Evolutionary conservation across 768 basidiomycete species (phyloP).

Genomic region (Grammothele lineata): DNA sequence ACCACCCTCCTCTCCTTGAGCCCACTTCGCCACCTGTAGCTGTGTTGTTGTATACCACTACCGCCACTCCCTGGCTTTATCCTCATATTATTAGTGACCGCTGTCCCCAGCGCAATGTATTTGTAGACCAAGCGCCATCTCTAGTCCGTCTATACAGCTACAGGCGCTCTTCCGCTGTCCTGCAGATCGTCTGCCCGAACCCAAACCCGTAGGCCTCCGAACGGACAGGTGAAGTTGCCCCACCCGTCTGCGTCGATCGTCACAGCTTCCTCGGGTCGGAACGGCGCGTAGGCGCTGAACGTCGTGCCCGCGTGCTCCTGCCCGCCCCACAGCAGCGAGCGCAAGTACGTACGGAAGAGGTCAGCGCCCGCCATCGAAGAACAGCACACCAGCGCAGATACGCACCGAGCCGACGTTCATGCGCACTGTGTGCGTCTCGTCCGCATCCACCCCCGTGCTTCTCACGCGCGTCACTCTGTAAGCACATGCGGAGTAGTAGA

Average conservation of each 20-base stretch:
- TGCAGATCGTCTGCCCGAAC: slow-evolving; percentile 17
- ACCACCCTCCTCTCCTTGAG: no score
- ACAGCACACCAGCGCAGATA: slow-evolving; percentile 25
- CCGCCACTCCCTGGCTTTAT: no score
- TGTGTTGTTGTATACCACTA: no score
- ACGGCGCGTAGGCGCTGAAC: slow-evolving; percentile 45
- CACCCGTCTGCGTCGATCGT: slow-evolving; percentile 53
- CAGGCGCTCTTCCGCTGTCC: neutral
- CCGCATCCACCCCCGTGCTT: neutral
- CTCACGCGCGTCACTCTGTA: neutral
- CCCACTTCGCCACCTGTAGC: no score
- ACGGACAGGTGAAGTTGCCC: slow-evolving; percentile 60
- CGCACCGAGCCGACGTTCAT: slow-evolving; percentile 56
- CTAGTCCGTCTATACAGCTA: no score
- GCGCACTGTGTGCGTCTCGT: slow-evolving; percentile 31
- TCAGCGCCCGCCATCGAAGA: neutral
- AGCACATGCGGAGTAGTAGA: no score
- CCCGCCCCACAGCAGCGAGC: no score
- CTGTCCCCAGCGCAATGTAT: no score
- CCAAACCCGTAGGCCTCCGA: slow-evolving; percentile 61
- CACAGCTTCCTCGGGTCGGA: slow-evolving; percentile 40
- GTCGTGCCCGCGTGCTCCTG: slow-evolving; percentile 30
- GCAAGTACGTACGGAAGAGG: no score
- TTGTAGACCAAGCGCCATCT: no score
- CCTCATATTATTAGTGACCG: no score